Evolutionary conservation across 2,329 filamentous ascomycete genomes (phyloP).

Genomic region (Cadophora sp.): DNA sequence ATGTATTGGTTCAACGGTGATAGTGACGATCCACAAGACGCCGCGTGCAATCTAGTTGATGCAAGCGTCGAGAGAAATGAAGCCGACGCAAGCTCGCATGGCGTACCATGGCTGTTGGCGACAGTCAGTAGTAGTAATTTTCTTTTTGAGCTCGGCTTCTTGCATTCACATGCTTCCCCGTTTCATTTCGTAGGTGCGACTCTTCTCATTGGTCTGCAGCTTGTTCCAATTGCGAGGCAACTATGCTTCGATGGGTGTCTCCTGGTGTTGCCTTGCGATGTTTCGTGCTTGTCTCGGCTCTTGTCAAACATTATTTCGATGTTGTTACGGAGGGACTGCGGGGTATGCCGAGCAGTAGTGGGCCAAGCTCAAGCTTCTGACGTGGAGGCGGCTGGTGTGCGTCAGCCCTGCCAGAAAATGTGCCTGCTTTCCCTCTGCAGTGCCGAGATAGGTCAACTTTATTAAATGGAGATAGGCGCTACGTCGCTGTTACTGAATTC

Average conservation of each 20-base stretch:
- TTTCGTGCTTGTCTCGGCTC: neutral
- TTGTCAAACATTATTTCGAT: neutral
- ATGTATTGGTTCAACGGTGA: neutral
- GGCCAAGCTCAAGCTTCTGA: constrained; percentile 9
- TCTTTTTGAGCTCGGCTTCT: constrained; percentile 11
- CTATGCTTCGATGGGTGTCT: neutral
- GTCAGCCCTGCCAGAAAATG: neutral
- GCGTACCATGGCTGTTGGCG: neutral
- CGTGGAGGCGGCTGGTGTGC: neutral
- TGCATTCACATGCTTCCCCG: neutral
- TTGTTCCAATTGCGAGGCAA: neutral
- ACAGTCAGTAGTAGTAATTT: neutral
- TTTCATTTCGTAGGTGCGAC: neutral
- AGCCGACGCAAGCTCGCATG: constrained; percentile 5
- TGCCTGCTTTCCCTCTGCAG: neutral
- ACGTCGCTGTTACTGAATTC: neutral
- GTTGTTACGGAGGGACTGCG: neutral
- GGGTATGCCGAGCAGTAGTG: constrained; percentile 1
- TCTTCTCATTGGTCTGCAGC: neutral
- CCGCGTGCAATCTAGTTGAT: neutral
- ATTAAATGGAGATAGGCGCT: neutral
- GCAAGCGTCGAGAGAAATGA: constrained; percentile 4
- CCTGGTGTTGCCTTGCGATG: neutral
- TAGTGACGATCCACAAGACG: constrained; percentile 9
- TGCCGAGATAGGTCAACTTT: neutral